Evolutionary conservation across 2,329 filamentous ascomycete genomes (phyloP).

Genomic region (Colletotrichum incanum): DNA sequence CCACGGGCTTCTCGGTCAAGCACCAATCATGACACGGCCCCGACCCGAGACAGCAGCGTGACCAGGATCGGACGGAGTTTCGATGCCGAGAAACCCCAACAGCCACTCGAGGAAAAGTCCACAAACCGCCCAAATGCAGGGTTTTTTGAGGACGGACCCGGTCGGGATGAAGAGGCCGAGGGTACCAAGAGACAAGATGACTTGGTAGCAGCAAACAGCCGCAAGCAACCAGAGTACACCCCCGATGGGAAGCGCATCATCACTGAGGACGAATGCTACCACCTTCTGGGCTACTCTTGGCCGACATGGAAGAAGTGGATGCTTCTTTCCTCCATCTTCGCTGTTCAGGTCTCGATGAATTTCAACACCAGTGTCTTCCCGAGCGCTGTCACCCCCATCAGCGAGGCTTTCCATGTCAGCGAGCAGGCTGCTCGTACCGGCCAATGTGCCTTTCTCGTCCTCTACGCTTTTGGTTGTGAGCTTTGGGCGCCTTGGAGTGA

Average conservation of each 20-base stretch:
- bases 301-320: conserved; percentile 66
- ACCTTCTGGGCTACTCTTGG: conserved; percentile 61
- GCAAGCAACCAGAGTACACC: conserved; percentile 34
- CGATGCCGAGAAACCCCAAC: conserved; percentile 17
- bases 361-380: conserved; percentile 68
- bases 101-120: background rate
- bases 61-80: conserved; percentile 21
- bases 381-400: conserved; percentile 63
- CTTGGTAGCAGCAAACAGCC: conserved; percentile 4
- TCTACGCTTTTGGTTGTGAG: conserved; percentile 65
- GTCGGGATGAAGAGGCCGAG: conserved; percentile 32
- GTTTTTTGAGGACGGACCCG: conserved; percentile 30
- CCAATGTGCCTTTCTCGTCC: conserved; percentile 65
- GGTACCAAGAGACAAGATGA: conserved; percentile 13
- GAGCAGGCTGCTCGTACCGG: conserved; percentile 63
- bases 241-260: conserved; percentile 57
- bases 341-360: conserved; percentile 71
- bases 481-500: conserved; percentile 71
- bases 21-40: background rate
- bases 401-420: conserved; percentile 61
- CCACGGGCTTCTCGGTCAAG: background rate
- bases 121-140: background rate
- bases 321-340: conserved; percentile 65
- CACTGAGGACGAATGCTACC: conserved; percentile 64
- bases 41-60: conserved; percentile 28